Percentiles rank a stretch among this genome's conserved stretches.
phyloP scores from a whole-genome alignment of 192 early-diverging fungal species.

The Borealophlyctis nickersoniae region DNA sequence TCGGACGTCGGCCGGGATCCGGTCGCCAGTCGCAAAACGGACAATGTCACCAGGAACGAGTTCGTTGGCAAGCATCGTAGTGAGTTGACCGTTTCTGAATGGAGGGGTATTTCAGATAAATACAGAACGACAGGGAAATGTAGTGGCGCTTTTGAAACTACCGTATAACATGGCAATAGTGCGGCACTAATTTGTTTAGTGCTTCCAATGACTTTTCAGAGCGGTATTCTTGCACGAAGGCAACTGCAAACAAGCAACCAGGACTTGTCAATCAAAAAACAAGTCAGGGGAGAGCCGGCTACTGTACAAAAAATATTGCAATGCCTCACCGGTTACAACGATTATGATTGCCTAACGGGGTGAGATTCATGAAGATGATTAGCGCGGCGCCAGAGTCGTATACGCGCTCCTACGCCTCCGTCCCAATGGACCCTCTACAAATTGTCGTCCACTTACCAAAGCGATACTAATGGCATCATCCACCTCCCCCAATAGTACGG shows the following conservation, averaged over 20 bases:
- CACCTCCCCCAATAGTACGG: slow-evolving; percentile 68
- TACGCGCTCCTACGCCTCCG: not conserved
- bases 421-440: too few species aligned
- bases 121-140: slow-evolving; percentile 2
- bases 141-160: slow-evolving; percentile 37
- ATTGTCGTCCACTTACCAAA: slow-evolving; percentile 58
- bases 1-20: slow-evolving; percentile 91
- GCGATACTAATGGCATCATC: slow-evolving; percentile 85
- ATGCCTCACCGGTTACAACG: slow-evolving; percentile 62
- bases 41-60: slow-evolving; percentile 93
- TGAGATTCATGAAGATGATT: too few species aligned
- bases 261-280: too few species aligned
- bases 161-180: slow-evolving; percentile 78
- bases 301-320: not conserved
- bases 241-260: slow-evolving; percentile 53
- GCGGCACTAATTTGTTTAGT: slow-evolving; percentile 80
- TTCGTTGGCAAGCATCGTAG: slow-evolving; percentile 69
- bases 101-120: too few species aligned
- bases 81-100: slow-evolving; percentile 56
- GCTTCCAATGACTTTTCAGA: slow-evolving; percentile 83
- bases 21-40: slow-evolving; percentile 80
- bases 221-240: slow-evolving; percentile 85
- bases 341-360: slow-evolving; percentile 61
- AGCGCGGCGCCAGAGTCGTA: not conserved
- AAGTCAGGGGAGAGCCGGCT: not conserved